phyloP scores from a whole-genome alignment of 2,329 filamentous ascomycete species.

The Immersiporthe knoxdaviesiana region DNA sequence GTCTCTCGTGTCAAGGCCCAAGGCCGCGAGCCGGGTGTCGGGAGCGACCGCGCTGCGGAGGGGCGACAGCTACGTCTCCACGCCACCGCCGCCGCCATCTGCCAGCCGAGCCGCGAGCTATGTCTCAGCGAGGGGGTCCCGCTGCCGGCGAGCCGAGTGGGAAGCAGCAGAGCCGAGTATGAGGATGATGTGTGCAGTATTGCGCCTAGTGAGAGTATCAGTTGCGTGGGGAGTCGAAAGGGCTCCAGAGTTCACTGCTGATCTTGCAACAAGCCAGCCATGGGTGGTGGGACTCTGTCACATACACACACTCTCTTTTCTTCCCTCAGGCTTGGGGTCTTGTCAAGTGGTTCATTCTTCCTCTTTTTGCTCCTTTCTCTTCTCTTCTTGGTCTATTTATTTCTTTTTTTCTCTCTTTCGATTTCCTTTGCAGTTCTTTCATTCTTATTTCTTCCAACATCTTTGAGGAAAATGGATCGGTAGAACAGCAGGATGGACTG shows the following conservation, averaged over 20 bases:
- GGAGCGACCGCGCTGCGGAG: constrained; percentile 32
- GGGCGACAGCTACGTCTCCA: constrained; percentile 32
- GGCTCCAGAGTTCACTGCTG: constrained; percentile 36
- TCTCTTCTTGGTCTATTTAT: neutral
- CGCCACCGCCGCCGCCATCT: constrained; percentile 11
- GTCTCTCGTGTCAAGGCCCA: constrained; percentile 35
- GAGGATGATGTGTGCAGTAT: constrained; percentile 57
- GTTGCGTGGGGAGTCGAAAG: constrained; percentile 56
- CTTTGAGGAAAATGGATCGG: neutral
- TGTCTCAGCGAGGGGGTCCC: constrained; percentile 41
- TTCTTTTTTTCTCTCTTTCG: neutral
- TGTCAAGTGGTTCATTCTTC: neutral
- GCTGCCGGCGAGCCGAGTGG: constrained; percentile 47
- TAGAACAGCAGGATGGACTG: neutral
- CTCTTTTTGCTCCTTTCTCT: neutral
- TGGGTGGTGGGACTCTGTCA: neutral
- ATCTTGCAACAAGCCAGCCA: constrained; percentile 14
- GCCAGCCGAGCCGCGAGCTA: constrained; percentile 33
- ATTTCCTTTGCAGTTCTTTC: neutral
- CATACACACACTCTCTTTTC: no score
- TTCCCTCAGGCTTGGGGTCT: neutral
- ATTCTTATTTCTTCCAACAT: neutral
- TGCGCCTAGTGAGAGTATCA: constrained; percentile 65
- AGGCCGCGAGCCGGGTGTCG: constrained; percentile 36
- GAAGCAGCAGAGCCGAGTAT: constrained; percentile 43